These are phyloP conservation scores for Capronia americana DNA, from an alignment of 2,329 filamentous ascomycete species.

Conservation along the genomic window DNA sequence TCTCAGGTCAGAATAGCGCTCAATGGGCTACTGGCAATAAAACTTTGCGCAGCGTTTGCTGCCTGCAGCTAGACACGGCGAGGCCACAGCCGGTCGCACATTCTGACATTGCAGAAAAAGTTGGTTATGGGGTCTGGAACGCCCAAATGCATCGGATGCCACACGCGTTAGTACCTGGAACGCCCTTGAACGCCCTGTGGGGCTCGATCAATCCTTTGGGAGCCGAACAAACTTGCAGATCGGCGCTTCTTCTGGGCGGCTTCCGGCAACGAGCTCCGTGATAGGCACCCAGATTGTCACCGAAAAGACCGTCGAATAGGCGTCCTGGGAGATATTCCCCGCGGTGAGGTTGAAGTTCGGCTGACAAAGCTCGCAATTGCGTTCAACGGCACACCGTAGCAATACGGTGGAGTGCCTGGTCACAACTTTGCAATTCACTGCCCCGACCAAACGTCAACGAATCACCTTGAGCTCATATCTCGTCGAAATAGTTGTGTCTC, in stretches of 20 bases:
- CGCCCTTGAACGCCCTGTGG: neutral
- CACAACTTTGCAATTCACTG: neutral
- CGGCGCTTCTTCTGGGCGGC: neutral
- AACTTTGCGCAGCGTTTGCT: neutral
- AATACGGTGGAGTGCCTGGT: neutral
- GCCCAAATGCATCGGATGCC: neutral
- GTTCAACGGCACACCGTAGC: neutral
- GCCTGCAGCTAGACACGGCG: neutral
- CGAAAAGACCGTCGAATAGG: neutral
- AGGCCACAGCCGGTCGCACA: neutral
- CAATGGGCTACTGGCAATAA: neutral
- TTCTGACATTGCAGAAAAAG: neutral
- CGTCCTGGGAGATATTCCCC: neutral
- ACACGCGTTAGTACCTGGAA: conserved; percentile 1
- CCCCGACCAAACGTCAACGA: conserved; percentile 14
- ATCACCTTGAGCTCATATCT: conserved; percentile 10
- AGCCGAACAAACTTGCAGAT: neutral
- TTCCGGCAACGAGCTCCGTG: neutral
- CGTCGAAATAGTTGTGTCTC: neutral
- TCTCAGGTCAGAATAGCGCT: neutral
- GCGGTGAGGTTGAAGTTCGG: neutral
- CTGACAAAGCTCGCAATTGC: neutral
- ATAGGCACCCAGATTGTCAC: neutral
- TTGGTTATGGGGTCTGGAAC: conserved; percentile 16
- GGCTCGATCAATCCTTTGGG: neutral